These are phyloP conservation scores for Jatropha curcas DNA, from an alignment of 345 rosid genomes.

Conservation along the genomic window DNA sequence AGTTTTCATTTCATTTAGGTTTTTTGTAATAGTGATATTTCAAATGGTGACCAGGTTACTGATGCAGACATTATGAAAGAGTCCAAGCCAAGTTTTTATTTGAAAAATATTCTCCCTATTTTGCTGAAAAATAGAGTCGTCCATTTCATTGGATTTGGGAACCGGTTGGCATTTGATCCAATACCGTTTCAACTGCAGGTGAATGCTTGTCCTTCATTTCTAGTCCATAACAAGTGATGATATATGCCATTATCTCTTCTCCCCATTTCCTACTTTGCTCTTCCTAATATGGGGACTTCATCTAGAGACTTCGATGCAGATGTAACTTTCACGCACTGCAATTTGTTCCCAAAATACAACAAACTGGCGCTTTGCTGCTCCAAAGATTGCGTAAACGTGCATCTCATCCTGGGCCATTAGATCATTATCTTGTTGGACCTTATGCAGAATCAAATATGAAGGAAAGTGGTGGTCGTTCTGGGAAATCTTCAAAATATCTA, in stretches of 20 bases:
- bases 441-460: conserved; percentile 49
- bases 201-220: conserved; percentile 25
- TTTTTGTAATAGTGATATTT: conserved; percentile 1
- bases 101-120: conserved; percentile 82
- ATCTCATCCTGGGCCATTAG: conserved; percentile 59
- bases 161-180: conserved; percentile 95
- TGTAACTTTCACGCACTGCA: conserved; percentile 88
- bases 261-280: conserved; percentile 21
- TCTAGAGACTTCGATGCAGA: conserved; percentile 98
- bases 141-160: conserved; percentile 91
- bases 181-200: conserved; percentile 90
- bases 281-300: conserved; percentile 43
- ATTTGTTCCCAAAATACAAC: conserved; percentile 83
- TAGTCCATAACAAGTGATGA: conserved; percentile 6
- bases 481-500: conserved; percentile 69
- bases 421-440: conserved; percentile 72
- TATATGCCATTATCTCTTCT: conserved; percentile 10
- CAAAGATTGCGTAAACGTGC: conserved; percentile 59
- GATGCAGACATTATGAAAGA: conserved; percentile 76
- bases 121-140: conserved; percentile 68
- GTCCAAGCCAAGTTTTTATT: conserved; percentile 77
- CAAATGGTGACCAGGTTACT: conserved; percentile 50
- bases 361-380: conserved; percentile 74
- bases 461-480: conserved; percentile 34
- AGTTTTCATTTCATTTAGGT: background rate